Evolutionary conservation across 768 basidiomycete species (phyloP).

Genomic region (Mrakia blollopis): DNA sequence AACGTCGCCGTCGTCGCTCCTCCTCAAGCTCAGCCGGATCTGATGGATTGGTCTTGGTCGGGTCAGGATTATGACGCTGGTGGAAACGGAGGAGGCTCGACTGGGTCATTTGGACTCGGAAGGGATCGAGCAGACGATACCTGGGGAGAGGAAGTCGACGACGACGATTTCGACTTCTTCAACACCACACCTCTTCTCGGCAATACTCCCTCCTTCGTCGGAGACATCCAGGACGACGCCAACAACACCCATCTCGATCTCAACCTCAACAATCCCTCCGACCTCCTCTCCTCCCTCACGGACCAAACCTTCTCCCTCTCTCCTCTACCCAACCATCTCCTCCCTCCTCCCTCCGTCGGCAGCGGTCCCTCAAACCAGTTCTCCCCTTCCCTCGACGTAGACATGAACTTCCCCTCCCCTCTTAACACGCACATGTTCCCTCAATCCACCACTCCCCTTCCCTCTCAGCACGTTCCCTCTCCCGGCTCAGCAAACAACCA

Average conservation of each 20-base stretch:
- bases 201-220: background rate
- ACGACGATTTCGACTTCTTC: constrained; percentile 86
- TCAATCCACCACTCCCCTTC: background rate
- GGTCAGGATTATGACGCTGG: constrained; percentile 41
- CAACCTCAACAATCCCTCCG: background rate
- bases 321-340: constrained; percentile 16
- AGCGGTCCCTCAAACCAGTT: background rate
- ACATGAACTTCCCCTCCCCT: constrained; percentile 9
- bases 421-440: constrained; percentile 2
- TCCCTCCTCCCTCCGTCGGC: background rate
- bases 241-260: background rate
- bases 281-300: background rate
- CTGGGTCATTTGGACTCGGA: background rate
- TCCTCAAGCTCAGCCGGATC: background rate
- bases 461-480: background rate
- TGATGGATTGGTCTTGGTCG: constrained; percentile 33
- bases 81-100: constrained; percentile 28
- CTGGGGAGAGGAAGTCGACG: constrained; percentile 56
- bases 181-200: constrained; percentile 47
- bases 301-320: constrained; percentile 5
- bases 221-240: background rate
- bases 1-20: background rate
- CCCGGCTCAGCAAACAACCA: background rate
- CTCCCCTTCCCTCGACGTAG: constrained; percentile 1
- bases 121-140: constrained; percentile 34